Evolutionary conservation across 208 protist species (phyloP), one percentile per base, ranked within the genome.

Genomic region (Cochliopodium minus): DNA sequence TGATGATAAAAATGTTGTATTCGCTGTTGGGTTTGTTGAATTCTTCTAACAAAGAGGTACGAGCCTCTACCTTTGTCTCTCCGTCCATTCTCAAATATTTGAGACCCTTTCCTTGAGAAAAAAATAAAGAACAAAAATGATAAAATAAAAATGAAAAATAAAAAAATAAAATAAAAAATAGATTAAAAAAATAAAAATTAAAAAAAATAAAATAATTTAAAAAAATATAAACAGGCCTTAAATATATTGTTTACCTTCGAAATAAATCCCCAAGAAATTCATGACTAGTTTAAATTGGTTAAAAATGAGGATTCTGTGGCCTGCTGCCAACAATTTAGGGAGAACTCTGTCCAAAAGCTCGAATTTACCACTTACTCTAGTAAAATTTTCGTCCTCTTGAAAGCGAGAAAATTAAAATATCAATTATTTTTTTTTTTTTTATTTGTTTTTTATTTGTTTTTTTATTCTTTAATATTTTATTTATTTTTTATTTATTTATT

Each of bases 1-100:
- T 92, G 0, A 99, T 76, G 7, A 99, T 47, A 69, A 98, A 98
- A 25, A 94, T 58, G 65, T 96, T 96, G 57, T 78, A 81, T 23
- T 86, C 73, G 54, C 77, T 85, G 30, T 70, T 76, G 0, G 74
- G 76, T 20, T 76, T 66, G 68, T 94, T 95, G 74, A 94, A 98
- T 23, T 66, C n/a, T 6, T 87, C 85, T 70, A 98, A 95, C 53
- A 88, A 73, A 34, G 74, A 59, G 59, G 93, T 83, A n/a, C 86
- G 70, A 32, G 82, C 68, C 54, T 81, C 79, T 47, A 71, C 76
- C 62, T 66, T 79, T n/a, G 82, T 88, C 53, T 73, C 81, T 49
- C 85, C 58, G 23, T 62, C 58, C 22, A 62, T 30, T 50, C 58
- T 39, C 0, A 42, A 38, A 57, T 62, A 62, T 9, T 22, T 13